Conservation (phyloP, 306 rosid species). For the Dryas drummondii region DNA sequence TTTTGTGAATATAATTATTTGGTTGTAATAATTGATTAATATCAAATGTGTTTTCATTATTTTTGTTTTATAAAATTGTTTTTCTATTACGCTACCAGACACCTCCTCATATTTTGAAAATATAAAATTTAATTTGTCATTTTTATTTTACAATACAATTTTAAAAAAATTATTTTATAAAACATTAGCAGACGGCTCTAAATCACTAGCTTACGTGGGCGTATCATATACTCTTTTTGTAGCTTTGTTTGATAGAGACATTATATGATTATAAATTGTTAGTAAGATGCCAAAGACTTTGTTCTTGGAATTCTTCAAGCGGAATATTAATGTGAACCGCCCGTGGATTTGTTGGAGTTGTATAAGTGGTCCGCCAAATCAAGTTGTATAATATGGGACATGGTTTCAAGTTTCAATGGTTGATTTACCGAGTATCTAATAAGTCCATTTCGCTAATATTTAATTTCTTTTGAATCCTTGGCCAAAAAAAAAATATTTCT, state of each 20-base stretch:
- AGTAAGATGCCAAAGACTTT: background rate
- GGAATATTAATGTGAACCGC: constrained; percentile 13
- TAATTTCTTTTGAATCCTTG: background rate
- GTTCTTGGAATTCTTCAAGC: background rate
- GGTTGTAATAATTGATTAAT: too few relatives aligned
- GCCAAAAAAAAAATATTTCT: too few relatives aligned
- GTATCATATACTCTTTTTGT: background rate
- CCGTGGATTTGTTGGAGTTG: constrained; percentile 21
- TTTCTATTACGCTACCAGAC: too few relatives aligned
- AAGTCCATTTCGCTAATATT: background rate
- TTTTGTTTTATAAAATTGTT: too few relatives aligned
- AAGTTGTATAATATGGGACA: background rate
- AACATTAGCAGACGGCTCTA: too few relatives aligned
- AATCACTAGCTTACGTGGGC: too few relatives aligned
- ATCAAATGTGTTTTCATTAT: too few relatives aligned
- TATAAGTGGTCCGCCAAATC: constrained; percentile 1
- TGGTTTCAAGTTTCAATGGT: background rate
- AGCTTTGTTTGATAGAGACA: constrained; percentile 8
- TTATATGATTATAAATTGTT: background rate
- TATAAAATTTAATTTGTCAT: too few relatives aligned
- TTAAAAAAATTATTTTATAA: too few relatives aligned
- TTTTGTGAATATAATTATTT: too few relatives aligned
- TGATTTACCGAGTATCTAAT: background rate
- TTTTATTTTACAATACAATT: too few relatives aligned
- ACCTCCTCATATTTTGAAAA: too few relatives aligned